phyloP scores from a whole-genome alignment of 129 eudicot genomes.

The Heracleum sosnowskyi region DNA sequence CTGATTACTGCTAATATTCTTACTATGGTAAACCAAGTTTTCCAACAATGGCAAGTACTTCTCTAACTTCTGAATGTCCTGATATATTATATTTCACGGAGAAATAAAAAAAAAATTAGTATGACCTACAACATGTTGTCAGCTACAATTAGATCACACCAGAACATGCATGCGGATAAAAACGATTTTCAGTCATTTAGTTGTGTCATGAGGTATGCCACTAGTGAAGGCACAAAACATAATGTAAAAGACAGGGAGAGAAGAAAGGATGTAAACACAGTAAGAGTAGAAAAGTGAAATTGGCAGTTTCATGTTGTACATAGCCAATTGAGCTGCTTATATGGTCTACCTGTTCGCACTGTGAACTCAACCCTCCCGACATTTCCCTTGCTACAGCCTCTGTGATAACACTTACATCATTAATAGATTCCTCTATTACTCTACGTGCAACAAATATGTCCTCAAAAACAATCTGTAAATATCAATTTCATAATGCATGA shows the following conservation, averaged over 20 bases:
- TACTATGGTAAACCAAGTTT: slow-evolving; percentile 52
- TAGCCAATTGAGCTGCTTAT: not conserved
- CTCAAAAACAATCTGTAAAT: slow-evolving; percentile 57
- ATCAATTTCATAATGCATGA: not conserved
- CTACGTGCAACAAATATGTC: slow-evolving; percentile 39
- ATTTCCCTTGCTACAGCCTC: slow-evolving; percentile 82
- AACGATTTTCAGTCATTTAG: not conserved
- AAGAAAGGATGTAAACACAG: not conserved
- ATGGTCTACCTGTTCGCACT: slow-evolving; percentile 48
- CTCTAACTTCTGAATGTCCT: slow-evolving; percentile 64
- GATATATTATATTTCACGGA: slow-evolving; percentile 7
- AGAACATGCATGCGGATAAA: not conserved
- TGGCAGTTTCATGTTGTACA: not conserved
- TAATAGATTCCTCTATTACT: slow-evolving; percentile 48
- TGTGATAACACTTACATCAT: slow-evolving; percentile 42
- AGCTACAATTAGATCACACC: not conserved
- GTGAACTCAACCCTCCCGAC: slow-evolving; percentile 71
- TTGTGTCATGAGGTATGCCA: not conserved
- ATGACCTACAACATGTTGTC: not conserved
- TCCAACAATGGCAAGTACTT: slow-evolving; percentile 61
- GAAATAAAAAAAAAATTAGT: not conserved
- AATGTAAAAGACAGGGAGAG: not conserved
- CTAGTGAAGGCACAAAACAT: not conserved
- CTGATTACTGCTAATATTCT: slow-evolving; percentile 13
- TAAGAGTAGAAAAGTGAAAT: not conserved